Percentiles rank a stretch among this genome's conserved stretches.
Evolutionary conservation across 805 yeast species (phyloP).

Genomic region (Metschnikowia gelsemii): DNA sequence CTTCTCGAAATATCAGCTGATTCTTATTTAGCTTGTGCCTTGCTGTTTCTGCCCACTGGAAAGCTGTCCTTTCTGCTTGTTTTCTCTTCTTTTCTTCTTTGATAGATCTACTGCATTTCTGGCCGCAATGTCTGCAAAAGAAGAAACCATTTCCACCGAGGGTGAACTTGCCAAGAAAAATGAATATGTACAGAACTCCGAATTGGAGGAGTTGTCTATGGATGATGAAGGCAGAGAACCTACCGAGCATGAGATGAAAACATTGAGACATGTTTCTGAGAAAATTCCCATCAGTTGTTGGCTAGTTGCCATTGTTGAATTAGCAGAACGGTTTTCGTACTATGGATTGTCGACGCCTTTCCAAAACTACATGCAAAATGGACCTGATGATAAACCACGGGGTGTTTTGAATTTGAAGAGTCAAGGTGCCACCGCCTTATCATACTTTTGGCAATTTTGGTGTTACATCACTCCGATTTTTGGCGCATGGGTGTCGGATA

Average conservation of each 20-base stretch:
- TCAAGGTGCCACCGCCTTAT: constrained; percentile 66
- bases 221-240: constrained; percentile 43
- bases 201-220: constrained; percentile 14
- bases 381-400: constrained; percentile 35
- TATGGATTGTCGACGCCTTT: constrained; percentile 77
- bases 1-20: no score
- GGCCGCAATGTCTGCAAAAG: constrained; percentile 10
- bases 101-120: no score
- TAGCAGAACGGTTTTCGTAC: constrained; percentile 78
- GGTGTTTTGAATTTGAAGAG: constrained; percentile 64
- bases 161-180: constrained; percentile 8
- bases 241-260: constrained; percentile 53
- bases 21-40: background rate
- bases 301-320: constrained; percentile 69
- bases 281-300: constrained; percentile 54
- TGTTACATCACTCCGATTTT: constrained; percentile 76
- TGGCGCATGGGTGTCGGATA: constrained; percentile 76
- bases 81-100: background rate
- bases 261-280: constrained; percentile 54
- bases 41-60: background rate
- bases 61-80: background rate
- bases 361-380: constrained; percentile 73
- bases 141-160: constrained; percentile 8
- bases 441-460: constrained; percentile 78
- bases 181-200: constrained; percentile 9